Evolutionary conservation across 441 rosid genomes (phyloP), one percentile per base, ranked within the genome.

Genomic region (Croton setiger): DNA sequence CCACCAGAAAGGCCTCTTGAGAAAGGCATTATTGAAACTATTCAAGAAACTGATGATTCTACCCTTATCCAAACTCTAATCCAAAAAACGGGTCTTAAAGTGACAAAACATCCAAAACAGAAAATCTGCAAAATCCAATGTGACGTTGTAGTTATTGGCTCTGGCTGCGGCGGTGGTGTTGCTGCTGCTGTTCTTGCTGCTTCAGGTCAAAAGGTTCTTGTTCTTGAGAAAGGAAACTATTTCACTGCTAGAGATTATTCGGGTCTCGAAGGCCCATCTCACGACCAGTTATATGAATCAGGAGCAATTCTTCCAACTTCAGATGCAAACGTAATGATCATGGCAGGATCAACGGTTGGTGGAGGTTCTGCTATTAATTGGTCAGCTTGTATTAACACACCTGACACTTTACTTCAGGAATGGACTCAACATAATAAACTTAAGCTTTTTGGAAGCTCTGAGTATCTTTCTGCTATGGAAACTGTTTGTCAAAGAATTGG

Each of bases 151-250:
- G 70, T 94, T 12, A 80, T 94, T 7, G 98, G 99, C 10, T 92
- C 98, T 0, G 99, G 99, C 41, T 86, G 96, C 17, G 99, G 99
- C 3, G 99, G 99, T 17, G 97, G 96, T 4, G 98, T 94, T 12
- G 97, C 98, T 0, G 98, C 96, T 15, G 87, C 96, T 0, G 85
- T 88, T 20, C 85, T 94, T 36, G 96, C 97, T 5, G 67, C 81
- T 63, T 75, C 89, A 4, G 99, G 99, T 27, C 74, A 84, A 12
- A 92, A 87, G 68, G 99, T 94, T 9, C 35, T 92, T 39, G 89
- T 94, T 53, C 62, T 94, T 15, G 99, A 94, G 84, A 94, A 92
- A 73, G 99, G 98, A 64, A 83, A 78, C 69, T 92, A 94, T 75
- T 94, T 78, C 53, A 66, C 89, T 9, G 55, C 82, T 0, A 21